Evolutionary conservation across 805 yeast genomes (phyloP), one percentile per base, ranked within the genome.

Genomic region (Candida insectorum): DNA sequence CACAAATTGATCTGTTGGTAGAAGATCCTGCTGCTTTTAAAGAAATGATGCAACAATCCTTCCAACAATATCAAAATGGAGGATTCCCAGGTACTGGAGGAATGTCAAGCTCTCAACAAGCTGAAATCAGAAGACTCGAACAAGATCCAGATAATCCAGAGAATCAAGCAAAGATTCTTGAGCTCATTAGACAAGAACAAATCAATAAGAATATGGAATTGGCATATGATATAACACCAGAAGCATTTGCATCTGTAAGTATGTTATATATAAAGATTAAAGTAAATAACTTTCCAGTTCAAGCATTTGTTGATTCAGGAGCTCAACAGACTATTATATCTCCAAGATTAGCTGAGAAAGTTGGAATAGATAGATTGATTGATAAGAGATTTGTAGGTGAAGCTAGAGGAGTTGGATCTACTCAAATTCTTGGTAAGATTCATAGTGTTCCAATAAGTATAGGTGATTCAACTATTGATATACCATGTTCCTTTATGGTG

Each of bases 261-360:
- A 88, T 93, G 96, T 70, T 93, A 24, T 91, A 81, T 58, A 78
- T 93, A 11, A 70, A 79, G 36, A 69, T 87, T 25, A 81, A 77
- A 44, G 81, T 91, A 23, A 89, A 93, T 49, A 91, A 93, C 1
- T 68, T 71, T 28, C 79, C 81, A 15, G 82, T 88, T 3, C 85
- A 85, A 54, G 97, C 97, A 0, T 87, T 93, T 64, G 95, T 93
- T 4, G 99, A 93, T 55, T 79, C 97, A 0, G 98, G 99, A 2
- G 97, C 99, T 0, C 96, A 88, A 56, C 67, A 77, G 18, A 88
- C 98, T 0, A 81, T 93, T 25, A 77, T 93, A 51, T 79, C 88
- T 20, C 84, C 94, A 1, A 63, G 67, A 26, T 66, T 89, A 43
- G 96, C 95, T 0, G 84, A 82, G 41, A 62, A 67, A 30, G 76